Evolutionary conservation across 78 protist species (phyloP).

Genomic region (Cavenderia fasciculata): DNA sequence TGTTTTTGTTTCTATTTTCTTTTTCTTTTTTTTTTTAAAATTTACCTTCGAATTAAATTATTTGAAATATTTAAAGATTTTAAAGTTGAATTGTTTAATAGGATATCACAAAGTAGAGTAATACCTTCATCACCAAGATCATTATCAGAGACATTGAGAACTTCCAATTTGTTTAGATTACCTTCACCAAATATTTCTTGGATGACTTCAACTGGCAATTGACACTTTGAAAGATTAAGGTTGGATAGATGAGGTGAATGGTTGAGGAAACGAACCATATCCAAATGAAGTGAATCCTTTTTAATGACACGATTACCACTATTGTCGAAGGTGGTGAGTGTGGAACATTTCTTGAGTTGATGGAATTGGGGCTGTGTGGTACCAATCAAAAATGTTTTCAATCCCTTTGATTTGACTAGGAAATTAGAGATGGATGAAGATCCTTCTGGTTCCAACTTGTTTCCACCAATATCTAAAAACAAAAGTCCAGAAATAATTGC

Average conservation of each 20-base stretch:
- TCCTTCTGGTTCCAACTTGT: constrained; percentile 50
- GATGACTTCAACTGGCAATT: constrained; percentile 26
- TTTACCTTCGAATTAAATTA: constrained; percentile 21
- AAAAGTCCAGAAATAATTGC: not conserved
- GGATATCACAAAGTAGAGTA: not conserved
- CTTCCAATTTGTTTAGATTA: constrained; percentile 32
- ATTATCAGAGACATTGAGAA: constrained; percentile 48
- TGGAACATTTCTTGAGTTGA: constrained; percentile 21
- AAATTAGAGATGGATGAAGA: constrained; percentile 34
- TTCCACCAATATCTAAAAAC: constrained; percentile 37
- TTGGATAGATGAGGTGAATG: constrained; percentile 16
- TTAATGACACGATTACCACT: constrained; percentile 29
- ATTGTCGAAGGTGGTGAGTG: constrained; percentile 39
- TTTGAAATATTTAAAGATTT: constrained; percentile 10
- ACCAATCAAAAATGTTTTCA: constrained; percentile 6
- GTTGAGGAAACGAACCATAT: constrained; percentile 63
- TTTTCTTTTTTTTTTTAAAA: not conserved
- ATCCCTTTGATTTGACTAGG: constrained; percentile 19
- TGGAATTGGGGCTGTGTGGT: constrained; percentile 55
- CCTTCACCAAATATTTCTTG: constrained; percentile 67
- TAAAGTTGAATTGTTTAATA: constrained; percentile 3
- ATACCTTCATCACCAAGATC: constrained; percentile 73
- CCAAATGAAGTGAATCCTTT: constrained; percentile 52
- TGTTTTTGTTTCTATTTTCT: no score
- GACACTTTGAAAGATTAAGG: constrained; percentile 46